Percentiles rank a stretch among this genome's conserved stretches.
Conservation (phyloP, 1,284 basidiomycete genomes). For the Ceratobasidium sp. region DNA sequence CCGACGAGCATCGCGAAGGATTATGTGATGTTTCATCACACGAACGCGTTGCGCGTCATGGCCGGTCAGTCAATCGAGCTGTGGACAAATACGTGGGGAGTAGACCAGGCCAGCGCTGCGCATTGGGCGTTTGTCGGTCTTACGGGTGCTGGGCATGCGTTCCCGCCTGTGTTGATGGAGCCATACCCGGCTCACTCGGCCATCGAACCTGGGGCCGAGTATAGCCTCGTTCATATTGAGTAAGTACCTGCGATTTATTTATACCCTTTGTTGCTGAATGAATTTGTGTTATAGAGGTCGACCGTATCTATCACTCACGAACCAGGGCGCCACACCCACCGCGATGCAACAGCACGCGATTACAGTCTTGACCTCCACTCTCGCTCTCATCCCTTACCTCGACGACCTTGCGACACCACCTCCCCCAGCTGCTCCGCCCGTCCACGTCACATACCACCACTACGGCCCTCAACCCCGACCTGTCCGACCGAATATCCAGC, state of each 20-base stretch:
- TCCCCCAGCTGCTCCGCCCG: constrained; percentile 70
- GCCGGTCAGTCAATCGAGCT: constrained; percentile 43
- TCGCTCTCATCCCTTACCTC: constrained; percentile 65
- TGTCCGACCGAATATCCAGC: constrained; percentile 26
- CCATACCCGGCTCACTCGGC: constrained; percentile 22
- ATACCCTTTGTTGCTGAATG: constrained; percentile 44
- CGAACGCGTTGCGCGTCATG: constrained; percentile 49
- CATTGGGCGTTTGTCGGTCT: constrained; percentile 61
- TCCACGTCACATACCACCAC: constrained; percentile 48
- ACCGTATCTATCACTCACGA: constrained; percentile 69
- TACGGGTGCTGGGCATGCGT: constrained; percentile 66
- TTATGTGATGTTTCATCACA: constrained; percentile 49
- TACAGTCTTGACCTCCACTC: constrained; percentile 77
- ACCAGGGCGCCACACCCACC: constrained; percentile 67
- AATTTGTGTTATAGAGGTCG: constrained; percentile 63
- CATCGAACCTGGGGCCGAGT: constrained; percentile 66
- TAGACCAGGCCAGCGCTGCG: constrained; percentile 34
- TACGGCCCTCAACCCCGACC: constrained; percentile 26
- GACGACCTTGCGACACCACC: constrained; percentile 58
- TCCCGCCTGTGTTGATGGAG: constrained; percentile 52
- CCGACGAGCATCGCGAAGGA: constrained; percentile 44
- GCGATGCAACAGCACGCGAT: constrained; percentile 75
- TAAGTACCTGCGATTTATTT: constrained; percentile 58
- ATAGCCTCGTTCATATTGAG: constrained; percentile 70
- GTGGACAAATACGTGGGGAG: constrained; percentile 46